Evolutionary conservation across 2,329 filamentous ascomycete genomes (phyloP), one percentile per base, ranked within the genome.

Genomic region (Apiospora aurea): DNA sequence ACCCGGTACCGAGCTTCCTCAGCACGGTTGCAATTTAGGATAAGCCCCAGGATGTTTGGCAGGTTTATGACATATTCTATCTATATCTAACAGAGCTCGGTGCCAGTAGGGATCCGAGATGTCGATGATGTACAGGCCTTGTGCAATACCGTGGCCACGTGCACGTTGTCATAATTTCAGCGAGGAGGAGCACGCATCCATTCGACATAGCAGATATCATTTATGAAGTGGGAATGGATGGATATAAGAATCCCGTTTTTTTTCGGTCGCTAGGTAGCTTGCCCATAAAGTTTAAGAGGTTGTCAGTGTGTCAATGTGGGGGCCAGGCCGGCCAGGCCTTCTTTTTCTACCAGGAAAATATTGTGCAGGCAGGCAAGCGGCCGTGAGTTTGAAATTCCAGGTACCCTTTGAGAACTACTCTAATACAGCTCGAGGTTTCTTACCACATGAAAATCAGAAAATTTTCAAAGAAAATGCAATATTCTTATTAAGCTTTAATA

Each of bases 71-170:
- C 29, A 61, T 49, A 49, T 11, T 2, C 8, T 41, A n/a, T 41
- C 57, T 41, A 64, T 64, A 64, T 64, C 29, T 64, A 4, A 64
- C 21, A 64, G 18, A 64, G 57, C 57, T 61, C 53, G 53, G 53
- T 61, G 26, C 29, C 29, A 21, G 11, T 34, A 11, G 53, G 21
- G 53, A 21, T 61, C 29, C 29, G 34, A 21, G 53, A 38, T 38
- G 11, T 57, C 51, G 49, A 26, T 53, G 10, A 26, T 53, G 49
- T 53, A 53, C n/a, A 53, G 13, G 49, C 49, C 10, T 53, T 14
- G 8, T 26, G 49, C n/a, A 11, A 26, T 24, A 10, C 24, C 24
- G 10, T 26, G 14, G 24, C 49, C 24, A 13, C 6, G 24, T n/a
- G 18, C 46, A n/a, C 6, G 41, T n/a, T 49, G 21, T 49, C 21